phyloP scores from a whole-genome alignment of 768 basidiomycete species.

The Polyporus arcularius region DNA sequence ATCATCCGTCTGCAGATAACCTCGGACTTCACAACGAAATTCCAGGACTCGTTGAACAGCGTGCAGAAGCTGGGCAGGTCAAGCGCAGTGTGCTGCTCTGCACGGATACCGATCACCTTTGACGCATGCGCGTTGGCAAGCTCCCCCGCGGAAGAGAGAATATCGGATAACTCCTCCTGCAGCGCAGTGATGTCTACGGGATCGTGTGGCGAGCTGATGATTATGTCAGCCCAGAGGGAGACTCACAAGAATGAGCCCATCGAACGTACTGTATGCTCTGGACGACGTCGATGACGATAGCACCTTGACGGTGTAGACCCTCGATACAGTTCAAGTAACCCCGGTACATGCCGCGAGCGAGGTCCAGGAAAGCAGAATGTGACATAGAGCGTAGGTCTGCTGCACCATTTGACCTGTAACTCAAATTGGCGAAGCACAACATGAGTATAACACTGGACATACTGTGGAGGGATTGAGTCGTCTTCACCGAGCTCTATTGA shows the following conservation, averaged over 20 bases:
- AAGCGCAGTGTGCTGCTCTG: slow-evolving; percentile 78
- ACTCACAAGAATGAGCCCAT: not conserved
- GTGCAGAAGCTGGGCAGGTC: slow-evolving; percentile 72
- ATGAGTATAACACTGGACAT: slow-evolving; percentile 10
- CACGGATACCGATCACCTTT: slow-evolving; percentile 72
- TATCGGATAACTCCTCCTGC: slow-evolving; percentile 72
- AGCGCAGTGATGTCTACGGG: slow-evolving; percentile 45
- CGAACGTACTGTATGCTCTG: slow-evolving; percentile 43
- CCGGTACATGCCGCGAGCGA: slow-evolving; percentile 63
- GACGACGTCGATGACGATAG: slow-evolving; percentile 59
- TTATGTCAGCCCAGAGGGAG: not conserved
- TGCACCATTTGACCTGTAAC: slow-evolving; percentile 46
- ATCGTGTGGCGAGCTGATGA: slow-evolving; percentile 38
- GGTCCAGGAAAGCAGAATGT: slow-evolving; percentile 64
- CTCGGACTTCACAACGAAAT: slow-evolving; percentile 88
- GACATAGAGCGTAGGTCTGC: slow-evolving; percentile 64
- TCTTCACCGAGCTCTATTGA: slow-evolving; percentile 59
- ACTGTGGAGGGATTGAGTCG: slow-evolving; percentile 33
- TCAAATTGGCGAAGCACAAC: not conserved
- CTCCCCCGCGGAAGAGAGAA: slow-evolving; percentile 79
- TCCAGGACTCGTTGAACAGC: slow-evolving; percentile 86
- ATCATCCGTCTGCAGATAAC: slow-evolving; percentile 88
- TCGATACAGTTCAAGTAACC: slow-evolving; percentile 66
- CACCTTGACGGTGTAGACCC: slow-evolving; percentile 63
- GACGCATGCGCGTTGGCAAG: slow-evolving; percentile 82